These are phyloP conservation scores for Talaromyces sp. DNA, from an alignment of 2,329 filamentous ascomycete species.

Conservation along the genomic window DNA sequence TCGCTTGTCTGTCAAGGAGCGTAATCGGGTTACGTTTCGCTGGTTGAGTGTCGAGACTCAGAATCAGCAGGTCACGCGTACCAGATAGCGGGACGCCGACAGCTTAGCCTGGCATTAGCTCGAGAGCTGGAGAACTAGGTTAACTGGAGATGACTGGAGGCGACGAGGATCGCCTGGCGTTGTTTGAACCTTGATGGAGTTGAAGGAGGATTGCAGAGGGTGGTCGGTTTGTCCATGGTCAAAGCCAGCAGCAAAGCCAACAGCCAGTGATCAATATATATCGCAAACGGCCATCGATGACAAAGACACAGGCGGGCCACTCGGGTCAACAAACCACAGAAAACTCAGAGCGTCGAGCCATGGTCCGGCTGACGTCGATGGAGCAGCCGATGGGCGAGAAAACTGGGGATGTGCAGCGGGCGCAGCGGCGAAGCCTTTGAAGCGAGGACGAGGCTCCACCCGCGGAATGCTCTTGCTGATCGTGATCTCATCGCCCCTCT, in stretches of 20 bases:
- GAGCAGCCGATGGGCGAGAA: constrained; percentile 4
- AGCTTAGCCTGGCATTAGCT: constrained; percentile 9
- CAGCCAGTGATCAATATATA: background rate
- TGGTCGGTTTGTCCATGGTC: too few relatives aligned
- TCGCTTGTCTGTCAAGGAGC: background rate
- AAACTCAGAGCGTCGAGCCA: background rate
- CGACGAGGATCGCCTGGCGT: background rate
- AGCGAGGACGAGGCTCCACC: constrained; percentile 3
- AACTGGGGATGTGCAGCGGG: constrained; percentile 7
- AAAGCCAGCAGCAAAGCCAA: too few relatives aligned
- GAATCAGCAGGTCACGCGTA: constrained; percentile 12
- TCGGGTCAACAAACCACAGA: background rate
- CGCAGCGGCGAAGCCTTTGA: background rate
- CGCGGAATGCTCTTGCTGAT: background rate
- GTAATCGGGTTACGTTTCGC: background rate
- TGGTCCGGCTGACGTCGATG: constrained; percentile 11
- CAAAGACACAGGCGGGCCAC: background rate
- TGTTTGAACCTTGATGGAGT: too few relatives aligned
- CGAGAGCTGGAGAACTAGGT: background rate
- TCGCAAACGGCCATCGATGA: background rate
- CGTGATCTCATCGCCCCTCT: background rate
- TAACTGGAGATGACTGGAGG: background rate
- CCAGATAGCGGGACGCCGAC: constrained; percentile 2
- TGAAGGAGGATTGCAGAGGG: too few relatives aligned
- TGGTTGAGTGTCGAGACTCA: background rate